Conservation (phyloP, 2,329 filamentous ascomycete species). For the Magnaporthiopsis rhizophila region DNA sequence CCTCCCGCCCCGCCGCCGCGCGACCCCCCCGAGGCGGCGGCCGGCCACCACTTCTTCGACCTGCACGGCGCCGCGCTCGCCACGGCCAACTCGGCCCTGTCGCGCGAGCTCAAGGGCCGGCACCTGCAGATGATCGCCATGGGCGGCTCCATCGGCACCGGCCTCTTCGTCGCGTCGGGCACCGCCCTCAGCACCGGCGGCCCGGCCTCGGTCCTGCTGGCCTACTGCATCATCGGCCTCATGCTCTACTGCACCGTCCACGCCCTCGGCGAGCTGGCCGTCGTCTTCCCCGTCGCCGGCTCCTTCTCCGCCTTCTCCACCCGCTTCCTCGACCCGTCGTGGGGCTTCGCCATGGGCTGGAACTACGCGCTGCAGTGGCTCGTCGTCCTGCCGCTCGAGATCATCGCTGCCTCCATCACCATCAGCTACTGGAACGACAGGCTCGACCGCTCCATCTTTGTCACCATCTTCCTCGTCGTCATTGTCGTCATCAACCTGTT, state of each 20-base stretch:
- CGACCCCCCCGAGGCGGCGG: constrained; percentile 26
- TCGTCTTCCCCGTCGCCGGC: constrained; percentile 82
- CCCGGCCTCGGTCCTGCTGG: constrained; percentile 45
- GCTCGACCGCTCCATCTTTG: constrained; percentile 65
- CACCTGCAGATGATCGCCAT: constrained; percentile 53
- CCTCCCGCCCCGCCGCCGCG: not conserved
- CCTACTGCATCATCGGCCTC: constrained; percentile 62
- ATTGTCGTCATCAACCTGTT: constrained; percentile 82
- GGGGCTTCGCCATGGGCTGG: constrained; percentile 95
- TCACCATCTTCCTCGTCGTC: constrained; percentile 68
- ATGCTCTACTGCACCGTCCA: constrained; percentile 94
- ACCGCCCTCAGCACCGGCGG: constrained; percentile 37
- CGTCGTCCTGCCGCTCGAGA: constrained; percentile 72
- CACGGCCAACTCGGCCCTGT: constrained; percentile 67
- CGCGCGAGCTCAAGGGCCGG: constrained; percentile 66
- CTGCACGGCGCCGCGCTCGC: constrained; percentile 55
- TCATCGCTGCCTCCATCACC: constrained; percentile 79
- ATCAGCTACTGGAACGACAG: constrained; percentile 68
- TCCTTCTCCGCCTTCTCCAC: constrained; percentile 91
- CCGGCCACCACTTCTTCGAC: constrained; percentile 44
- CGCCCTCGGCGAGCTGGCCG: constrained; percentile 83
- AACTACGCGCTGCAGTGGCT: constrained; percentile 91
- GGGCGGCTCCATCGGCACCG: constrained; percentile 49
- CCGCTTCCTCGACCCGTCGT: constrained; percentile 85
- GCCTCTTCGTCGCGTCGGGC: constrained; percentile 55